Conservation (phyloP, 768 basidiomycete species). For the Mycena polygramma region DNA sequence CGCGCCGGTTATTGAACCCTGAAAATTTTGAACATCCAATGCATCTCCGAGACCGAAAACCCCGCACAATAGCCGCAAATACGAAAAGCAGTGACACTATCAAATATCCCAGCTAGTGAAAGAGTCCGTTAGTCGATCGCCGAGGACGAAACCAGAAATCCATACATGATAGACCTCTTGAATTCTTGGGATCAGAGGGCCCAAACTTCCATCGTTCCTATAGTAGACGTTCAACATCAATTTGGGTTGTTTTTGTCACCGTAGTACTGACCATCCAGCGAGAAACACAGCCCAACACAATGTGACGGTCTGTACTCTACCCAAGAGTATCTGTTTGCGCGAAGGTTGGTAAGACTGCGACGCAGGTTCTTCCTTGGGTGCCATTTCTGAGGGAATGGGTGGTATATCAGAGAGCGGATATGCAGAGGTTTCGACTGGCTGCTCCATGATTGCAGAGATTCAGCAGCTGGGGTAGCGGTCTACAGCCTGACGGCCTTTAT, state of each 20-base stretch:
- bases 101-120: conserved; percentile 57
- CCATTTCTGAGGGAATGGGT: neutral
- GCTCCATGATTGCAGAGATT: conserved; percentile 1
- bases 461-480: neutral
- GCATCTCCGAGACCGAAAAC: neutral
- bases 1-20: conserved; percentile 66
- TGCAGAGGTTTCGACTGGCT: neutral
- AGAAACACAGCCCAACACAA: conserved; percentile 32
- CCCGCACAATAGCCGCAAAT: conserved; percentile 46
- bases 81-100: conserved; percentile 67
- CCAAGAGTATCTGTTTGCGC: conserved; percentile 17
- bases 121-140: neutral
- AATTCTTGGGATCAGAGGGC: conserved; percentile 36
- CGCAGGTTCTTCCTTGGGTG: neutral
- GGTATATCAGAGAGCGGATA: neutral
- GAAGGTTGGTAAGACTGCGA: conserved; percentile 11
- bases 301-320: conserved; percentile 21
- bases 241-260: neutral
- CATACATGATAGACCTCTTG: conserved; percentile 37
- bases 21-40: neutral
- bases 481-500: neutral
- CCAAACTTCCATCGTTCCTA: conserved; percentile 36
- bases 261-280: conserved; percentile 26
- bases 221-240: neutral
- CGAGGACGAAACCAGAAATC: neutral